Base-by-base conservation (phyloP, 2,329 filamentous ascomycete species). In the Berkeleyomyces rouxiae region DNA sequence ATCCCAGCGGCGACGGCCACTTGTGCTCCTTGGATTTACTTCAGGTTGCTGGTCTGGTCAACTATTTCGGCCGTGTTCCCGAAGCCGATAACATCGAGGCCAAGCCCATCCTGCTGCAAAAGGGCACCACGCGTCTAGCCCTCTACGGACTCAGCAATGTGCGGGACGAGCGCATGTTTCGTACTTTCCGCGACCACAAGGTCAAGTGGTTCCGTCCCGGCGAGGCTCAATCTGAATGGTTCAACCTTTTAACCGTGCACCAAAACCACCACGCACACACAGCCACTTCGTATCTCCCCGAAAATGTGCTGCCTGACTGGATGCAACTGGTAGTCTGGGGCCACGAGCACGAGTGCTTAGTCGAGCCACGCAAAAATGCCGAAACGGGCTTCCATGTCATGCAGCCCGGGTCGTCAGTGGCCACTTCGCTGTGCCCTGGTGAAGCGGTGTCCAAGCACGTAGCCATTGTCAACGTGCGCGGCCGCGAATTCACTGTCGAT, bases 91-190 rank as follows among this genome's bases (percentile, higher is more conserved):
- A 96, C 66, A 95, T 99, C 68, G 81, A 89, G 62, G 82, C 95
- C 67, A 96, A 95, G 71, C 93, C 93, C 0, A 85, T 99, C 4
- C 77, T 99, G 4, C 78, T 99, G 1, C 93, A 97, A 70, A 99
- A 99, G 70, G 93, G 93, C 0, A 78, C 82, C 36, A 99, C 93
- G 0, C 97, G 96, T 72, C 78, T 99, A 36, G 92, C 93, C 0
- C 76, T 99, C 0, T 99, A 95, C 68, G 93, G 95, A 0, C 79
- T 99, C 73, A 96, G 91, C 71, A 99, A 99, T 68, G 90, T 99
- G 2, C 85, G 93, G 51, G 93, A 99, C 69, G 95, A 99, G 74
- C 84, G 95, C 46, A 81, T 99, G 72, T 95, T 95, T 70, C 84
- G 92, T 51, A 97, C 91, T 0, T 99, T 97, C 71, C 79, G 90